Percentiles rank a stretch among this genome's conserved stretches.
Evolutionary conservation across 805 yeast species (phyloP).

Genomic region (Kodamaea fukazawae): DNA sequence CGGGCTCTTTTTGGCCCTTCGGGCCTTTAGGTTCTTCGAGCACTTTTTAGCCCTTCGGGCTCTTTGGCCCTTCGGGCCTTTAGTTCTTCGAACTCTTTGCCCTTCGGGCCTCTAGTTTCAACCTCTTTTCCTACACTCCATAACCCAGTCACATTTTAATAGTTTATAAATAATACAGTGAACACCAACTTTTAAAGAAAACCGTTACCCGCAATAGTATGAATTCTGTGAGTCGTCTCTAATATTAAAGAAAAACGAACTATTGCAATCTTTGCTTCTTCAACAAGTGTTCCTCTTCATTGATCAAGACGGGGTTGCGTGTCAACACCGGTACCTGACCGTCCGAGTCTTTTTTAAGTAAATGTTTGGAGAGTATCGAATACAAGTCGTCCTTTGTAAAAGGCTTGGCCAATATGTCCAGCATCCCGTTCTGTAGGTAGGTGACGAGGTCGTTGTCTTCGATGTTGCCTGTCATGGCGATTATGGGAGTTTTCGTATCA

Average conservation of each 20-base stretch:
- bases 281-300: slow-evolving; percentile 15
- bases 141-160: background rate
- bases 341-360: slow-evolving; percentile 31
- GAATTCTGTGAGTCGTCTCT: background rate
- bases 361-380: slow-evolving; percentile 71
- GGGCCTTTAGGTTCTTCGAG: too few relatives aligned
- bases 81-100: too few relatives aligned
- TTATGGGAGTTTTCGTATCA: slow-evolving; percentile 82
- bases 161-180: background rate
- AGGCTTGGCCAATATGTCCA: slow-evolving; percentile 90
- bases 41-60: too few relatives aligned
- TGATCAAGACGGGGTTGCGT: background rate
- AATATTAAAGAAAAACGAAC: too few relatives aligned
- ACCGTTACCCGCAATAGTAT: background rate
- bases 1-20: too few relatives aligned
- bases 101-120: too few relatives aligned
- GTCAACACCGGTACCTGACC: slow-evolving; percentile 2
- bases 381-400: slow-evolving; percentile 85
- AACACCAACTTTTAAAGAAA: background rate
- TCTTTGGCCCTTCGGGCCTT: too few relatives aligned
- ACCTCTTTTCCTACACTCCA: too few relatives aligned
- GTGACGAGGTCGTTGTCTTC: slow-evolving; percentile 77
- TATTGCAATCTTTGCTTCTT: slow-evolving; percentile 24
- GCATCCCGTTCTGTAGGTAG: slow-evolving; percentile 84
- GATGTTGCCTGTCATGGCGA: slow-evolving; percentile 92